Evolutionary conservation across 78 protist genomes (phyloP), one percentile per base, ranked within the genome.

Genomic region (Dictyostelium capitatum): DNA sequence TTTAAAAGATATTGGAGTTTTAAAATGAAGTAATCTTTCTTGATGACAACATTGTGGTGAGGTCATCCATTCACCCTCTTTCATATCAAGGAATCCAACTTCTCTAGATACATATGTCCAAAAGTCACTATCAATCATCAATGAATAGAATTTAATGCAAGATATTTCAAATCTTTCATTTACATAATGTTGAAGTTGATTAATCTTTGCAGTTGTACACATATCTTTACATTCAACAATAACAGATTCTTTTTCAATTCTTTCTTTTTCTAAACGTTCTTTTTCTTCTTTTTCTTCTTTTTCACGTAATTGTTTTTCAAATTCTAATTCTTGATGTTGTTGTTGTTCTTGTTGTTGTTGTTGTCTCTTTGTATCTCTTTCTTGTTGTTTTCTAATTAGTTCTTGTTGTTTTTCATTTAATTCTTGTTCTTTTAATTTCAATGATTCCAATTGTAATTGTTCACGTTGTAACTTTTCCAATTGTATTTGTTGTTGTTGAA

Each of bases 1-100:
- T 69, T 85, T 85, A 69, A 85, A 75, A 17, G 92, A 73, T 23
- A 85, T 85, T 15, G 92, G 92, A 43, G 92, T 85, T 53, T 85
- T 85, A 30, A 85, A 85, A 28, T 14, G 57, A 15, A 85, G 50
- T 46, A 28, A 11, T 25, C 92, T 28, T 64, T 85, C 83, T 75
- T 85, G 92, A 17, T 85, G 92, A 47, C 92, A 85, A 23, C 79
- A 67, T 1, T 25, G 19, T 47, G 82, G 62, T 9, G 83, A 75
- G 15, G 77, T 75, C 3, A 4, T 6, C 92, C 92, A 85, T 28
- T 46, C 32, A 28, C 92, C 82, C 62, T 85, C 92, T 25, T 73
- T 75, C 89, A 82, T 82, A 10, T 82, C 89, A 14, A 67, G 51
- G 82, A 85, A 85, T 32, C 92, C 92, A 81, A 77, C 62, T 48